A percentile compares a stretch with the other conserved stretches of the same genome.
Evolutionary conservation across 306 rosid genomes (phyloP).

Genomic region (Rosa multiflora): DNA sequence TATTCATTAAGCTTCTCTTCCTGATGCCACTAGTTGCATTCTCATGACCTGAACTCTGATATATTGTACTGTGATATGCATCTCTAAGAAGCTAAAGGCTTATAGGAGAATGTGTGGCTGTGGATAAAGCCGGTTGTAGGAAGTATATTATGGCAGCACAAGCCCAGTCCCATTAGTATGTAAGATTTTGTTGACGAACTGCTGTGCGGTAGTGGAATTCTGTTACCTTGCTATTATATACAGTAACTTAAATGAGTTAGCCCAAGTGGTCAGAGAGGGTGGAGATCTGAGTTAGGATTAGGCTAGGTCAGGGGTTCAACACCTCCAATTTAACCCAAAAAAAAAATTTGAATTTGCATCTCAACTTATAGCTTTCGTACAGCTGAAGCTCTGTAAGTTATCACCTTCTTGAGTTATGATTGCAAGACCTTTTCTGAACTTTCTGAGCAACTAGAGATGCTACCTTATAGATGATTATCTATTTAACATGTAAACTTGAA

Average conservation of each 20-base stretch:
- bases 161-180: neutral
- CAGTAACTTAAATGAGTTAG: neutral
- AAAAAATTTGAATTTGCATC: neutral
- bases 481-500: neutral
- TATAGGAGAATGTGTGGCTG: neutral
- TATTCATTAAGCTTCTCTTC: neutral
- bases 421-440: neutral
- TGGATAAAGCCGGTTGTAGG: neutral
- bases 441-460: neutral
- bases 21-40: neutral
- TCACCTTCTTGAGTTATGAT: neutral
- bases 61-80: neutral
- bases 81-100: neutral
- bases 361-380: neutral
- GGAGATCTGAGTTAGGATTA: neutral
- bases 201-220: neutral
- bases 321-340: neutral
- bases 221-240: neutral
- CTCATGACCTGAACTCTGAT: neutral
- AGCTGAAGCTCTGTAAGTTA: neutral
- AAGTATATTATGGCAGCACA: neutral
- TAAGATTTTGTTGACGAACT: neutral
- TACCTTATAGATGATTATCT: neutral
- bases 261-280: neutral
- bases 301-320: neutral